A percentile compares a stretch with the other conserved stretches of the same genome.
phyloP scores from a whole-genome alignment of 2,329 filamentous ascomycete genomes.

The Alternaria burnsii region DNA sequence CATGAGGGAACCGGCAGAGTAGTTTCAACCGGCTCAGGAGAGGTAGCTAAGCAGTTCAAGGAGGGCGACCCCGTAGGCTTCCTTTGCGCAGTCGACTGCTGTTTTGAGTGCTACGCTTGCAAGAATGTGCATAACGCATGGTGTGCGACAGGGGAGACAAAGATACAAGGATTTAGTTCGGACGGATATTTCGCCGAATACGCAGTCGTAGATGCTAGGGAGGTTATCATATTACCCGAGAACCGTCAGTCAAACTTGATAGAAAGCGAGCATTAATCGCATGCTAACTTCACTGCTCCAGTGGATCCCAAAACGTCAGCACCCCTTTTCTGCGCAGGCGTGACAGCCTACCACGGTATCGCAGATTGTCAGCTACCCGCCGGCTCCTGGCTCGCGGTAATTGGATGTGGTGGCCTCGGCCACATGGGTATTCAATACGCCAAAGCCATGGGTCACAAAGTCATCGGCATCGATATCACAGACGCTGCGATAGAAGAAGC shows the following conservation, averaged over 20 bases:
- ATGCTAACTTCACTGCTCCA: constrained; percentile 14
- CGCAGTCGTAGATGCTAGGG: constrained; percentile 40
- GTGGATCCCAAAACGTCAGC: constrained; percentile 39
- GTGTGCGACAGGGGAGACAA: constrained; percentile 40
- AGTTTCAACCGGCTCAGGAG: constrained; percentile 34
- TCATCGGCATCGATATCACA: constrained; percentile 43
- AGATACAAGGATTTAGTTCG: constrained; percentile 41
- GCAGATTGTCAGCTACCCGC: constrained; percentile 38
- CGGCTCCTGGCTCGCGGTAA: constrained; percentile 41
- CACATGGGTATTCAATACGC: constrained; percentile 46
- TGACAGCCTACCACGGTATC: constrained; percentile 43
- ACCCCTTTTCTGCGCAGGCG: constrained; percentile 44
- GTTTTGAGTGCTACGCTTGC: constrained; percentile 43
- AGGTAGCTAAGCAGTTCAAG: constrained; percentile 39
- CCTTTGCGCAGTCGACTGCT: constrained; percentile 44
- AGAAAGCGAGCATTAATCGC: background rate
- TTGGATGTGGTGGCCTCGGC: constrained; percentile 45
- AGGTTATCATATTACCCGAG: constrained; percentile 39
- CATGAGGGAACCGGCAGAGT: constrained; percentile 46
- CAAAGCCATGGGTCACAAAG: constrained; percentile 45
- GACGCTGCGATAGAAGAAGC: constrained; percentile 42
- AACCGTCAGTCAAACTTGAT: constrained; percentile 25
- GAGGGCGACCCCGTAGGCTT: constrained; percentile 45
- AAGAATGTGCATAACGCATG: constrained; percentile 40
- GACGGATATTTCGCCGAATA: constrained; percentile 47